These are phyloP conservation scores for Colletotrichum viniferum DNA, from an alignment of 2,329 filamentous ascomycete species.

Conservation along the genomic window DNA sequence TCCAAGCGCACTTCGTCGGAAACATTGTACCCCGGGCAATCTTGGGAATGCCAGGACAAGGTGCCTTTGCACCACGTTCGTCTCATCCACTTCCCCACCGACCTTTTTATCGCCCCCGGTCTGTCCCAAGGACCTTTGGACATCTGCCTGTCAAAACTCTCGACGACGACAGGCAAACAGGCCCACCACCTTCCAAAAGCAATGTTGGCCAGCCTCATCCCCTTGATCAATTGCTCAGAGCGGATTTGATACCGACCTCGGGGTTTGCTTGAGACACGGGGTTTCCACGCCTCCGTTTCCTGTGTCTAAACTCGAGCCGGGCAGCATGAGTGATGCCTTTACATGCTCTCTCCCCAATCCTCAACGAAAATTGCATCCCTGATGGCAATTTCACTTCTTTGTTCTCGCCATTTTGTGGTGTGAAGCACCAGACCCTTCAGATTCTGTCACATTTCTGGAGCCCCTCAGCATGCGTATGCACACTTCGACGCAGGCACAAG, in stretches of 20 bases:
- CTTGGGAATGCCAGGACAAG: not conserved
- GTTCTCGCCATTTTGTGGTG: not conserved
- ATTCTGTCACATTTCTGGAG: not conserved
- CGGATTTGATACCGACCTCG: not conserved
- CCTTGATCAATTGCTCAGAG: not conserved
- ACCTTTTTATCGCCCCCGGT: not conserved
- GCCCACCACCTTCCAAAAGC: constrained; percentile 10
- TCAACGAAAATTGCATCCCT: not conserved
- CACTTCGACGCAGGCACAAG: constrained; percentile 14
- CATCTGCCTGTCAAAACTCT: not conserved
- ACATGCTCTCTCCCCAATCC: not conserved
- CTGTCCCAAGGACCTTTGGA: not conserved
- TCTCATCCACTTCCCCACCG: constrained; percentile 7
- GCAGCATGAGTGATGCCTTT: not conserved
- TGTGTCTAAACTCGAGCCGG: not conserved
- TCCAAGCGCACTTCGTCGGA: not conserved
- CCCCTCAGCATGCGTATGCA: not conserved
- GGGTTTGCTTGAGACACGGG: not conserved
- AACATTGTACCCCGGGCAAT: not conserved
- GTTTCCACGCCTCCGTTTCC: not conserved
- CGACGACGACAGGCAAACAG: not conserved
- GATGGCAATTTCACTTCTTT: not conserved
- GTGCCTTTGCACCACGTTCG: not conserved
- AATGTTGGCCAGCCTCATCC: not conserved
- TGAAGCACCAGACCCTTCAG: not conserved